Evolutionary conservation across 2,329 filamentous ascomycete genomes (phyloP).

Genomic region (Fusarium begoniae): DNA sequence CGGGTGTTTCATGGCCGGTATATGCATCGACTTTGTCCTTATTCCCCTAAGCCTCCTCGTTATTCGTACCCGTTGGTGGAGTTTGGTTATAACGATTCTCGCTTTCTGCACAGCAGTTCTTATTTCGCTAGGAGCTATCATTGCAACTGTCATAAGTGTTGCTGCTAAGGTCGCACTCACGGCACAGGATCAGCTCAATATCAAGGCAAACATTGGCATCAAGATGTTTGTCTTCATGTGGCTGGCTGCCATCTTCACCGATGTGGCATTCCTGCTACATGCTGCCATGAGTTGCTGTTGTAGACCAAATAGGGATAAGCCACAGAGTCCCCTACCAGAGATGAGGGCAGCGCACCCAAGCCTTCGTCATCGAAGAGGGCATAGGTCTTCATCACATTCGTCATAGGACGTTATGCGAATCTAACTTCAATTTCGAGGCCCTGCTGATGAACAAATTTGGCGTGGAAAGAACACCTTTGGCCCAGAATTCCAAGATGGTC

Average conservation of each 20-base stretch:
- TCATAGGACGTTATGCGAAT: background rate
- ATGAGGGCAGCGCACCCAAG: conserved; percentile 37
- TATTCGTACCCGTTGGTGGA: conserved; percentile 65
- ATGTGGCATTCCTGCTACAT: conserved; percentile 78
- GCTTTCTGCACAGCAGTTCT: conserved; percentile 73
- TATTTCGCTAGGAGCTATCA: conserved; percentile 73
- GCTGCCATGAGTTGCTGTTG: conserved; percentile 83
- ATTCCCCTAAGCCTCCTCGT: conserved; percentile 72
- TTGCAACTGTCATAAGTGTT: conserved; percentile 85
- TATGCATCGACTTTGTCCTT: conserved; percentile 75
- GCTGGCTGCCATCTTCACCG: conserved; percentile 73
- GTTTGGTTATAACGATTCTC: conserved; percentile 74
- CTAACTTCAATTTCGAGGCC: background rate
- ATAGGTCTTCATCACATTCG: conserved; percentile 26
- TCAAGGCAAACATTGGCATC: conserved; percentile 72
- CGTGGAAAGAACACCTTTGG: background rate
- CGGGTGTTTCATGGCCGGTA: conserved; percentile 79
- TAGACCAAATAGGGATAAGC: conserved; percentile 41
- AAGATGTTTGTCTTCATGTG: conserved; percentile 92
- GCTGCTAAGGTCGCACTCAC: conserved; percentile 83
- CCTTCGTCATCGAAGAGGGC: conserved; percentile 43
- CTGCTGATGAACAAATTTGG: background rate
- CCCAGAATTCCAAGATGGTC: background rate
- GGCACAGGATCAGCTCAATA: conserved; percentile 77
- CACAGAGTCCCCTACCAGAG: conserved; percentile 29